Evolutionary conservation across 2,329 filamentous ascomycete genomes (phyloP), one percentile per base, ranked within the genome.

Genomic region (Neofusicoccum laricinum): DNA sequence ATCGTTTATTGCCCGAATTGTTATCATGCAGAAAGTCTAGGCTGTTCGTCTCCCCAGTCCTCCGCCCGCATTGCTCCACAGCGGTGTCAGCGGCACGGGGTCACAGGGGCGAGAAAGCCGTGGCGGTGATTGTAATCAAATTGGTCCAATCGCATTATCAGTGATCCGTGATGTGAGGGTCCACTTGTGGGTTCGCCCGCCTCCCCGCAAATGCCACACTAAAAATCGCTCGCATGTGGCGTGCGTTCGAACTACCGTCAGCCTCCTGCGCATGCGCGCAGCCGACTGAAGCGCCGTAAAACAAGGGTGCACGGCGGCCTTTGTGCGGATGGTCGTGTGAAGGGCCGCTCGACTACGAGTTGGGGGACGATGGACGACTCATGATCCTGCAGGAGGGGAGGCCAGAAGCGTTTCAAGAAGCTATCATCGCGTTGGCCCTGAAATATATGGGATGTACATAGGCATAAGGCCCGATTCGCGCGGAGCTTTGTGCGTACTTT

Each of bases 1-100:
- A 63, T 63, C 49, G 48, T 46, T 55, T 49, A 63, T 53, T 63
- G 25, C 43, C 40, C 15, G 55, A 59, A 59, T 59, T 19, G 41
- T 45, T 59, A 59, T 36, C 40, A 36, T 48, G 55, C 55, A 59
- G 55, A 46, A 43, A 45, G 55, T 58, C 53, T 21, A 45, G 41
- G 30, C 41, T 25, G n/a, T 36, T 45, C 15, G 25, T 30, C 25
- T 34, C 11, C 53, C 25, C 17, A 30, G 19, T 21, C 11, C 38
- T 38, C 17, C 30, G 30, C 14, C 30, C 57, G 40, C 55, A 45
- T 61, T 17, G 25, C 14, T 45, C 30, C 15, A 19, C 30, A 19
- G 12, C 41, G 43, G 25, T 36, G 41, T 59, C 41, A 36, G 55
- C 55, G 41, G 41, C 55, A 21, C 21, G 25, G 38, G n/a, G 36